These are phyloP conservation scores for Diplodia intermedia DNA, from an alignment of 2,329 filamentous ascomycete species.

Conservation along the genomic window DNA sequence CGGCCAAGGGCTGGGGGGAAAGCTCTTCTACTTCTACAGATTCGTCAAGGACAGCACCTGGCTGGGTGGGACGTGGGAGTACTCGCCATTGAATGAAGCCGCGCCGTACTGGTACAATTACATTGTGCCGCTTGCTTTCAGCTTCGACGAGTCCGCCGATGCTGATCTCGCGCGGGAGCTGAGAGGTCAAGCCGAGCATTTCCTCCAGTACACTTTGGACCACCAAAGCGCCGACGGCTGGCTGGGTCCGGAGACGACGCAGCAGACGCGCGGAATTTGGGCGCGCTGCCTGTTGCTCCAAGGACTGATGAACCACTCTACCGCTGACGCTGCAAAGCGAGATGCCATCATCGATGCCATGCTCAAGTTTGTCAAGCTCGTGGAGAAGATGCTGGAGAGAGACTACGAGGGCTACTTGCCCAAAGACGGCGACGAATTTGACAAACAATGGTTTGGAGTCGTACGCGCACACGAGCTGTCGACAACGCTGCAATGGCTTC, in stretches of 20 bases:
- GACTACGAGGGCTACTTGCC: conserved; percentile 60
- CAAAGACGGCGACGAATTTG: conserved; percentile 49
- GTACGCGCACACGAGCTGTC: conserved; percentile 51
- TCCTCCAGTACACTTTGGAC: conserved; percentile 57
- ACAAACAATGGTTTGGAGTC: conserved; percentile 28
- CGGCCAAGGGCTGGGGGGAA: conserved; percentile 60
- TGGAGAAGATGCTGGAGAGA: conserved; percentile 62
- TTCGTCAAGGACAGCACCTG: conserved; percentile 60
- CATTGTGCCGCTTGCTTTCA: conserved; percentile 63
- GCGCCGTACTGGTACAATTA: conserved; percentile 67
- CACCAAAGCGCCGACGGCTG: conserved; percentile 63
- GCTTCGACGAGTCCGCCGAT: conserved; percentile 52
- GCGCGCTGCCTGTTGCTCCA: conserved; percentile 60
- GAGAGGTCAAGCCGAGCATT: conserved; percentile 56
- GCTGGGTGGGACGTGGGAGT: conserved; percentile 60
- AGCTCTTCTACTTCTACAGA: conserved; percentile 63
- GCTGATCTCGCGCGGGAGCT: conserved; percentile 39
- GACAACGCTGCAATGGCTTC: conserved; percentile 57
- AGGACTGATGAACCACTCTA: conserved; percentile 58
- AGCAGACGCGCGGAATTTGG: conserved; percentile 58
- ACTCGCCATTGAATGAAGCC: conserved; percentile 61
- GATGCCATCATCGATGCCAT: conserved; percentile 57
- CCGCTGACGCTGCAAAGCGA: conserved; percentile 55
- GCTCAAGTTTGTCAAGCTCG: conserved; percentile 58
- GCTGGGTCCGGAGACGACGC: conserved; percentile 60